Base-by-base conservation (phyloP, 495 filamentous ascomycete species). In the Hyaloscypha variabilis region DNA sequence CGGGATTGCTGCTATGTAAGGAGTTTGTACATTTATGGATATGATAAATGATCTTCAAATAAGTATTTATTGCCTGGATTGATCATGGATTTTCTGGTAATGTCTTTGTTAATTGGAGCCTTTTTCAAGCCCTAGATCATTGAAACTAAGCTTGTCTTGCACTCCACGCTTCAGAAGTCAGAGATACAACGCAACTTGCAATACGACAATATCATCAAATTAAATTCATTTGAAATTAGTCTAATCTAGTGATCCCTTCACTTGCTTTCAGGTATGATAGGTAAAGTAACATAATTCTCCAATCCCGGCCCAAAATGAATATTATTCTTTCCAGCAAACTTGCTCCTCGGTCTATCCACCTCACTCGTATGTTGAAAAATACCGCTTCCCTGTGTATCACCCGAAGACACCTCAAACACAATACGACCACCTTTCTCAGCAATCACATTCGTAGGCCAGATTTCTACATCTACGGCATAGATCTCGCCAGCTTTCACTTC, bases 391-490 rank as follows among this genome's bases (percentile, higher is more conserved):
- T 88, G 85, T 6, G 87, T 89, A 76, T 90, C 87, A 1, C 83
- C 85, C 64, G 76, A 78, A 1, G 77, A 63, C 3, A 89, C 78
- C 69, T 90, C 86, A n/a, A 90, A 74, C 17, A 86, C 76, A 31
- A 89, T 67, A 66, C 75, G 79, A 0, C 77, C 79, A 0, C 85
- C 85, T 51, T 77, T 75, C 53, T 80, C 81, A 17, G 88, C 80
- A 6, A 91, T 79, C 0, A 88, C 85, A 71, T 88, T 88, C 0
- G 86, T 90, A 19, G 88, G 88, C 88, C 87, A 90, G 4, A 90
- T 71, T 76, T 91, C 88, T 11, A 91, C 79, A 67, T 89, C 87
- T 0, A 90, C 85, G 0, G 71, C 71, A 64, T 91, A 90, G 4
- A 90, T 79, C 63, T 85, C 81, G 0, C 81, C 82, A 0, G 79